Evolutionary conservation across 2,329 filamentous ascomycete genomes (phyloP).

Genomic region (Arachnomyces sp.): DNA sequence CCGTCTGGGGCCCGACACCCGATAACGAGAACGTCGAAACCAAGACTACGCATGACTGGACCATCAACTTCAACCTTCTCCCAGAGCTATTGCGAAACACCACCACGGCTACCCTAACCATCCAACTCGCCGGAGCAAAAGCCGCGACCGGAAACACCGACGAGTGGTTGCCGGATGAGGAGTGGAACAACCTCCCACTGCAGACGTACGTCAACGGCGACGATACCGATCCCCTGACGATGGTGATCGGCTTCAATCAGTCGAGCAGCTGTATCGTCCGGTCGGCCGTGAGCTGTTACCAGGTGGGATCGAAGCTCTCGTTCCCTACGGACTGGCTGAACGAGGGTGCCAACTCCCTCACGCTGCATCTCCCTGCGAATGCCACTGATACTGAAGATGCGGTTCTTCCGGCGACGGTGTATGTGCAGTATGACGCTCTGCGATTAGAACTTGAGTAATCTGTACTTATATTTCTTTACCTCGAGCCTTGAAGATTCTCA

Average conservation of each 20-base stretch:
- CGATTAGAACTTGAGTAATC: slow-evolving; percentile 47
- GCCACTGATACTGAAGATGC: slow-evolving; percentile 54
- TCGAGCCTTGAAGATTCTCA: too few species aligned
- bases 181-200: slow-evolving; percentile 47
- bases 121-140: slow-evolving; percentile 58
- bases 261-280: slow-evolving; percentile 55
- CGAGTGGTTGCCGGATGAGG: slow-evolving; percentile 47
- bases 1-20: slow-evolving; percentile 46
- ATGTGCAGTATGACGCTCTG: slow-evolving; percentile 61
- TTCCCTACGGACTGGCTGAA: slow-evolving; percentile 46
- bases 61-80: slow-evolving; percentile 45
- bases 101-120: slow-evolving; percentile 50
- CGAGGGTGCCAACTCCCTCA: slow-evolving; percentile 48
- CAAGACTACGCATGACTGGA: slow-evolving; percentile 50
- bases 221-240: slow-evolving; percentile 18
- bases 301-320: slow-evolving; percentile 52
- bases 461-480: not conserved
- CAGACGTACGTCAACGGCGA: slow-evolving; percentile 42
- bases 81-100: slow-evolving; percentile 35
- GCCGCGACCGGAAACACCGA: slow-evolving; percentile 57
- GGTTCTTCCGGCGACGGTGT: slow-evolving; percentile 47
- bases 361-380: slow-evolving; percentile 53
- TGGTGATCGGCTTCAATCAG: slow-evolving; percentile 42
- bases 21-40: slow-evolving; percentile 36
- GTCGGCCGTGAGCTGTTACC: slow-evolving; percentile 55